phyloP scores from a whole-genome alignment of 148 eudicot genomes.

The Cornus kousa region DNA sequence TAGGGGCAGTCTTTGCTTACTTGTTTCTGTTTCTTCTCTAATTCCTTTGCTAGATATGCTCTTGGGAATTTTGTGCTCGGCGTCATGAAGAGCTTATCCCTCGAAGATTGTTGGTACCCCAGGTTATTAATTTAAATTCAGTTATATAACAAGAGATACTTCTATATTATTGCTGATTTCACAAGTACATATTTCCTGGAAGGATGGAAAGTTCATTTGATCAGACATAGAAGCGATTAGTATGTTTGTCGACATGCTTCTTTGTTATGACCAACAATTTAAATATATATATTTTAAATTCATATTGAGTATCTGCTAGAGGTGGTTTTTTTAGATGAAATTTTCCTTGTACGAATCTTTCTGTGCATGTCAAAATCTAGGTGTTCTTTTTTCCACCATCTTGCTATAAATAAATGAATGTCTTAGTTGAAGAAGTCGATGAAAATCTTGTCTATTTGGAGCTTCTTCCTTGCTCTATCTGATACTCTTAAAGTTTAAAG shows the following conservation, averaged over 20 bases:
- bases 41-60: slow-evolving; percentile 59
- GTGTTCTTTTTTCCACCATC: background rate
- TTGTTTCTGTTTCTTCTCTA: slow-evolving; percentile 3
- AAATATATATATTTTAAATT: too few species aligned
- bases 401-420: too few species aligned
- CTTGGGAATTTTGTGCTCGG: slow-evolving; percentile 98
- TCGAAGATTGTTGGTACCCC: slow-evolving; percentile 81
- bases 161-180: background rate
- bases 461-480: background rate
- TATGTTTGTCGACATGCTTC: background rate
- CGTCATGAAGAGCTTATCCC: slow-evolving; percentile 96
- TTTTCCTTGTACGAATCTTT: too few species aligned
- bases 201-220: too few species aligned
- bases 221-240: too few species aligned
- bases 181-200: background rate
- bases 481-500: background rate
- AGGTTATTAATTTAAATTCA: slow-evolving; percentile 42
- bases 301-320: too few species aligned
- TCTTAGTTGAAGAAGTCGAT: background rate
- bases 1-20: slow-evolving; percentile 3
- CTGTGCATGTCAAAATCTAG: too few species aligned
- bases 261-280: too few species aligned
- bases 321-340: too few species aligned
- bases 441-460: background rate
- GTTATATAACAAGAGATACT: background rate